These are phyloP conservation scores for Cystobasidium ongulense DNA, from an alignment of 768 basidiomycete species.

Conservation along the genomic window DNA sequence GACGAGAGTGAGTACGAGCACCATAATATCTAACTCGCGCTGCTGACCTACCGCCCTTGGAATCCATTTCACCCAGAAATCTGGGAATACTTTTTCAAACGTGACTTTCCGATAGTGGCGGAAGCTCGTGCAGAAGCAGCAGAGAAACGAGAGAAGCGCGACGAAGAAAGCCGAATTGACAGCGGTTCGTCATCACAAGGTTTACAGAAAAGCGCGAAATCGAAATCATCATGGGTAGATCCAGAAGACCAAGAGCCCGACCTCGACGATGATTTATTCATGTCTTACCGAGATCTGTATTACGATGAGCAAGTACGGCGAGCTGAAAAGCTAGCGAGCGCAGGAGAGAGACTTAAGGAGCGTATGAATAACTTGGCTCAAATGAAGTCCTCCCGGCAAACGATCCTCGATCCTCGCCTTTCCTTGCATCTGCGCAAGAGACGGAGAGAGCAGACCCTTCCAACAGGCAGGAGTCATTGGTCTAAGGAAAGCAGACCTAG, in stretches of 20 bases:
- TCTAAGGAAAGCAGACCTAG: constrained; percentile 10
- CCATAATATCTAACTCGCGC: neutral
- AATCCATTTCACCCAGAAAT: neutral
- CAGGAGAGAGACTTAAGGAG: constrained; percentile 25
- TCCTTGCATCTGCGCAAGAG: neutral
- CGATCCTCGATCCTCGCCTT: constrained; percentile 14
- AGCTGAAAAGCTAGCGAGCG: constrained; percentile 18
- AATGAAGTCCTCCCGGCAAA: neutral
- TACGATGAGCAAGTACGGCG: constrained; percentile 18
- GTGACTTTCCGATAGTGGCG: constrained; percentile 26
- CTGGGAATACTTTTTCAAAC: constrained; percentile 30
- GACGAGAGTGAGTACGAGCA: constrained; percentile 22
- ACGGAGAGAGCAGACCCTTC: neutral
- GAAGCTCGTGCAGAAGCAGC: constrained; percentile 3
- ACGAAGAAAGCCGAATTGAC: neutral
- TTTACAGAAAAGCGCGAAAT: neutral
- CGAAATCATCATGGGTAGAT: neutral
- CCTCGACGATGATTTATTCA: neutral
- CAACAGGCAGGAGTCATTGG: neutral
- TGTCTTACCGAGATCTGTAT: constrained; percentile 24
- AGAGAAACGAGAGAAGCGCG: neutral
- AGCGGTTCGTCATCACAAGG: neutral
- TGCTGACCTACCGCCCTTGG: neutral
- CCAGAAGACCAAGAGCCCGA: too few species aligned
- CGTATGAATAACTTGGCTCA: constrained; percentile 6